These are phyloP conservation scores for Aphanomyces euteiches DNA, from an alignment of 352 stramenopile species.

Conservation along the genomic window DNA sequence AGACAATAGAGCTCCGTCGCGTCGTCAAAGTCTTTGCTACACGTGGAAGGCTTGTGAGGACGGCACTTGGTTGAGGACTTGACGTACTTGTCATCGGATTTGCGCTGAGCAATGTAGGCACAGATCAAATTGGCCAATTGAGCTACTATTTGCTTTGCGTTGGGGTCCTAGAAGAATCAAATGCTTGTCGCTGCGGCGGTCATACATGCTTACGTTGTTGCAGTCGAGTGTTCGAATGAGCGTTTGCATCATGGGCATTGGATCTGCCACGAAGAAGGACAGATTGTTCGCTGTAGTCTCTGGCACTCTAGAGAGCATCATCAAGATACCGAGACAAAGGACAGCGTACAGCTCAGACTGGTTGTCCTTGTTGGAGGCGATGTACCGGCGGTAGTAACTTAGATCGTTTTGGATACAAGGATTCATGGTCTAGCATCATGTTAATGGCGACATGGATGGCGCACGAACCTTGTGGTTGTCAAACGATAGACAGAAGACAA, in stretches of 20 bases:
- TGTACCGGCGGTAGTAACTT: slow-evolving; percentile 52
- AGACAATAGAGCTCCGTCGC: slow-evolving; percentile 45
- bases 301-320: slow-evolving; percentile 18
- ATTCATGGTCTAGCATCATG: slow-evolving; percentile 34
- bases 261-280: slow-evolving; percentile 61
- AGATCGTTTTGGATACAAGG: slow-evolving; percentile 62
- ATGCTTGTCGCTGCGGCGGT: slow-evolving; percentile 36
- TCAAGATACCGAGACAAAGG: neutral
- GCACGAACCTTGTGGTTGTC: slow-evolving; percentile 45
- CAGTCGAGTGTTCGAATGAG: slow-evolving; percentile 37
- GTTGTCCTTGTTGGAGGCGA: slow-evolving; percentile 44
- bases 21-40: slow-evolving; percentile 39
- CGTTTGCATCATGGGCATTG: slow-evolving; percentile 57
- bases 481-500: slow-evolving; percentile 54
- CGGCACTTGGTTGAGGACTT: neutral
- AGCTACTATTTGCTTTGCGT: slow-evolving; percentile 37
- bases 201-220: slow-evolving; percentile 32
- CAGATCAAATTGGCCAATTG: slow-evolving; percentile 49
- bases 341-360: slow-evolving; percentile 46
- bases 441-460: neutral
- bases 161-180: neutral
- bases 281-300: slow-evolving; percentile 49
- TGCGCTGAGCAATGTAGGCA: slow-evolving; percentile 37
- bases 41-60: slow-evolving; percentile 1
- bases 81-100: slow-evolving; percentile 15